Evolutionary conservation across 2,329 filamentous ascomycete genomes (phyloP).

Genomic region (Penicillium sp.): DNA sequence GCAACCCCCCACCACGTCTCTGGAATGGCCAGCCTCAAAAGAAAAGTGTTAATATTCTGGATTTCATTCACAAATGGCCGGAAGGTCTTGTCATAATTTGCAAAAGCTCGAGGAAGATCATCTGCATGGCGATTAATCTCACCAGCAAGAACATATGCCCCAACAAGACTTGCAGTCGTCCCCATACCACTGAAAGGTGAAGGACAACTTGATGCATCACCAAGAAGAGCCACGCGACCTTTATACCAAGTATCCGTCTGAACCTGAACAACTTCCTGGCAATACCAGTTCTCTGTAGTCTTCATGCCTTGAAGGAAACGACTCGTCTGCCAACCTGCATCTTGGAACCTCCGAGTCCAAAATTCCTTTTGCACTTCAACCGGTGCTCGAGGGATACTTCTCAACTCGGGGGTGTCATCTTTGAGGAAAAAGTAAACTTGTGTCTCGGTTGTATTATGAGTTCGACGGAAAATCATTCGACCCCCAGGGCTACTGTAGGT

Average conservation of each 20-base stretch:
- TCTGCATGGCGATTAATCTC: constrained; percentile 39
- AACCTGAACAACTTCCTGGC: constrained; percentile 43
- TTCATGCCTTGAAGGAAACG: constrained; percentile 46
- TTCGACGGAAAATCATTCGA: constrained; percentile 27
- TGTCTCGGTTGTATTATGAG: constrained; percentile 23
- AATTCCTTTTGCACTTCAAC: constrained; percentile 33
- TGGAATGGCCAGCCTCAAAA: constrained; percentile 20
- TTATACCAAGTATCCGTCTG: constrained; percentile 34
- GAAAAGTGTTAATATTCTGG: constrained; percentile 21
- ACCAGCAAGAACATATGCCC: constrained; percentile 62
- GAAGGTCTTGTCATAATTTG: constrained; percentile 26
- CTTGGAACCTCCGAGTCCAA: constrained; percentile 34
- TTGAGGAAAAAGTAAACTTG: constrained; percentile 27
- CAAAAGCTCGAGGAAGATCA: constrained; percentile 23
- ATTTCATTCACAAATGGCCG: constrained; percentile 28
- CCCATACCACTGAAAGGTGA: constrained; percentile 42
- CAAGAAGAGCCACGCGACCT: constrained; percentile 41
- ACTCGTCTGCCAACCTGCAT: constrained; percentile 44
- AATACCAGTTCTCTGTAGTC: constrained; percentile 50
- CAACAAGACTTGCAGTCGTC: constrained; percentile 40
- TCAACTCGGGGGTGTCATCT: constrained; percentile 15
- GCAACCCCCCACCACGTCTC: constrained; percentile 25
- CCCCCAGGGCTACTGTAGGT: constrained; percentile 25
- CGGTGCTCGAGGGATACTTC: constrained; percentile 13
- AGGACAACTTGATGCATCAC: constrained; percentile 46